phyloP scores from a whole-genome alignment of 169 alveolate species.

The Plasmodium cynomolgi region DNA sequence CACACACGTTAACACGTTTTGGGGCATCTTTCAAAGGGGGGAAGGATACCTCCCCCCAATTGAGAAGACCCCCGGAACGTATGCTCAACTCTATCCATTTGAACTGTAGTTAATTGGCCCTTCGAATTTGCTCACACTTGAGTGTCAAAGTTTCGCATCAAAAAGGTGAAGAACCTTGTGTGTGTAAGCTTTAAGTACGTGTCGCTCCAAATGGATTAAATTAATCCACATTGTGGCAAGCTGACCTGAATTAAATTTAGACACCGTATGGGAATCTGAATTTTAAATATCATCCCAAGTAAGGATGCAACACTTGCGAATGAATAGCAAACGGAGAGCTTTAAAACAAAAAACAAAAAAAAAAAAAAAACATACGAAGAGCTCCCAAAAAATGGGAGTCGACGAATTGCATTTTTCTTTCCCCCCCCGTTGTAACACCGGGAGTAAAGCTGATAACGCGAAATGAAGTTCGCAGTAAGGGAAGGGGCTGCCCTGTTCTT shows the following conservation, averaged over 20 bases:
- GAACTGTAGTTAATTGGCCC: neutral
- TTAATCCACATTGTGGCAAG: neutral
- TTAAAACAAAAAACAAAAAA: no score
- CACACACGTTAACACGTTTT: neutral
- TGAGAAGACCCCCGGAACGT: neutral
- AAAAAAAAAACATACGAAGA: no score
- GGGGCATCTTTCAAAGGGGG: neutral
- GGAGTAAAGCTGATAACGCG: neutral
- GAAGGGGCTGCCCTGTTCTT: neutral
- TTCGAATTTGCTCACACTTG: neutral
- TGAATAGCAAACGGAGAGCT: no score
- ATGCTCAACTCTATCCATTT: neutral
- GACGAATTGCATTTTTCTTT: no score
- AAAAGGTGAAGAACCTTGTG: neutral
- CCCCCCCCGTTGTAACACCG: no score
- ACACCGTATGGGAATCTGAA: neutral
- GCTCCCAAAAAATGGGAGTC: no score
- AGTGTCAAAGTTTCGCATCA: neutral
- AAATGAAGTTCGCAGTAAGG: neutral
- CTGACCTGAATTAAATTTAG: neutral
- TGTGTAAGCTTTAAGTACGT: neutral
- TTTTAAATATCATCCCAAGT: neutral
- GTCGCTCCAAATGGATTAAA: neutral
- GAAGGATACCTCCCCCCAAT: neutral
- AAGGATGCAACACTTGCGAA: neutral